Conservation (phyloP, 2,329 filamentous ascomycete species). For the Xylaria sp. region DNA sequence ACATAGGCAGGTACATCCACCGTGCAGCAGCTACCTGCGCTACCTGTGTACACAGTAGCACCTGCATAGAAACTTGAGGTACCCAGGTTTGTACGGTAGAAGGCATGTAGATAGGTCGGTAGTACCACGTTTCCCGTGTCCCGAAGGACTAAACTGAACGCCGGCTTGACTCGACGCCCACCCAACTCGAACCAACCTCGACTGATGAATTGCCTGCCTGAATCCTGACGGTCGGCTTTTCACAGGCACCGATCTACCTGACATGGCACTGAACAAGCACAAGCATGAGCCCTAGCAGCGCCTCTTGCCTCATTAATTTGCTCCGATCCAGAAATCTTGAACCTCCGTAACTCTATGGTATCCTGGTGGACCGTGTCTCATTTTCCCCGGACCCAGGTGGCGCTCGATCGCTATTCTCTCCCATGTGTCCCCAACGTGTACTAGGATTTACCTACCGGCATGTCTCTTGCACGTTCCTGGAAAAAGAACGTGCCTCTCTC, state of each 20-base stretch:
- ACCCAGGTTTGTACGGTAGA: too few relatives aligned
- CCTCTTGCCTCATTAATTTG: neutral
- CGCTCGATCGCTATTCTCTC: conserved; percentile 7
- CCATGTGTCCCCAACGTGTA: neutral
- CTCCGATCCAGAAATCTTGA: conserved; percentile 11
- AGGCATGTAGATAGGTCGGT: neutral
- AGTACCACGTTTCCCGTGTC: neutral
- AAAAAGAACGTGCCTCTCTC: neutral
- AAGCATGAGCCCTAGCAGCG: too few relatives aligned
- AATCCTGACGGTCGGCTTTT: neutral
- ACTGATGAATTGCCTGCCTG: too few relatives aligned
- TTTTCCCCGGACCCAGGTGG: conserved; percentile 18
- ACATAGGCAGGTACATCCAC: too few relatives aligned
- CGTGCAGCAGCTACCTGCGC: too few relatives aligned
- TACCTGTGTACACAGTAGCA: too few relatives aligned
- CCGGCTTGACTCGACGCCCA: neutral
- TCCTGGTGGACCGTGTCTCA: conserved; percentile 8
- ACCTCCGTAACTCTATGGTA: conserved; percentile 13
- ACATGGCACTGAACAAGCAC: neutral
- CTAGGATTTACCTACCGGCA: conserved; percentile 17
- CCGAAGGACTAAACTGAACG: neutral
- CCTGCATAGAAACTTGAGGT: too few relatives aligned
- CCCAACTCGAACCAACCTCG: neutral
- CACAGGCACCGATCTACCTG: neutral
- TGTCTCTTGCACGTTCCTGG: conserved; percentile 27